Base-by-base conservation (phyloP, 1,284 basidiomycete genomes). In the Microbotryum lychnidis-dioicae region DNA sequence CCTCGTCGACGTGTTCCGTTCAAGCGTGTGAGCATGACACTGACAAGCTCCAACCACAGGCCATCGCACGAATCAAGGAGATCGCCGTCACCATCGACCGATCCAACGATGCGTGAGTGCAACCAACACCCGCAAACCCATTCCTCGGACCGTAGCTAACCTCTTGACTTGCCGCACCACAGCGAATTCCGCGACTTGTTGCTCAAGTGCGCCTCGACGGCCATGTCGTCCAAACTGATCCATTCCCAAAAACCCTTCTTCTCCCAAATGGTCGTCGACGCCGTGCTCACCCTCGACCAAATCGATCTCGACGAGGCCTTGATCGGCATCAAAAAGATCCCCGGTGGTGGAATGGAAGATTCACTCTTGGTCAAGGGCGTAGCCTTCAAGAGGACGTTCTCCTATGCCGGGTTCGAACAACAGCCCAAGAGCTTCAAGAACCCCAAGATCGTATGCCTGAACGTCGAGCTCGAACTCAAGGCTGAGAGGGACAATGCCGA, bases 401-500 rank as follows among this genome's bases (percentile, higher is more conserved):
- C 92, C 4, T 99, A 99, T 72, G 96, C 96, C 50, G 96, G 96
- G 58, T 97, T 97, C 50, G 96, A 99, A 76, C 96, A 99, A 77
- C 96, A 98, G 76, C 96, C 96, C 52, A 98, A 98, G 78, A 82
- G 83, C 25, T 97, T 98, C 81, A 80, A 79, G 65, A 76, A 96
- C 74, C 92, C 94, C 54, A 86, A 91, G 69, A 85, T 99, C 58
- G 81, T 97, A 37, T 96, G 91, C 73, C 77, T 99, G 65, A 99
- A 99, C 74, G 94, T 99, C 70, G 96, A 99, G 77, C 84, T 99
- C 62, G 96, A 99, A 77, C 82, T 99, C 72, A 99, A 99, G 79
- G 96, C 96, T 0, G 96, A 99, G 79, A 96, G 97, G 77, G 96
- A 99, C 78, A 99, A 99, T 70, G 96, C 96, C 10, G 96, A 99